Percentiles rank a stretch among this genome's conserved stretches.
Evolutionary conservation across 495 filamentous ascomycete genomes (phyloP).

Genomic region (Trichoderma asperelloides): DNA sequence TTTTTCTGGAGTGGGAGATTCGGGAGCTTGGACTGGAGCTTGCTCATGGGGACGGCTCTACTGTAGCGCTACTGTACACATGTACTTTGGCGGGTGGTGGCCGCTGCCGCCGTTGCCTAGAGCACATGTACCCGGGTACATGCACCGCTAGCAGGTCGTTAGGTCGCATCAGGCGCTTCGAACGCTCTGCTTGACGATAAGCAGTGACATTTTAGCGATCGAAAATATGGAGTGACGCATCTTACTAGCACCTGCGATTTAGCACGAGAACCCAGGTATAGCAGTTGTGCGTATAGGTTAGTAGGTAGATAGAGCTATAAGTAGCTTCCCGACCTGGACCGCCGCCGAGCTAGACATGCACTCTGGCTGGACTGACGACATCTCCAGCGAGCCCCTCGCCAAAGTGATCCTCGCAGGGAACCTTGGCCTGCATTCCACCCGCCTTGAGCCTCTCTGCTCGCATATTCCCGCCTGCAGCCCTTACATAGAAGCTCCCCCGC

Average conservation of each 20-base stretch:
- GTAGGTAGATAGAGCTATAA: neutral
- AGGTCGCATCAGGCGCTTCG: neutral
- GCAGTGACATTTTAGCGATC: neutral
- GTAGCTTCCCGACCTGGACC: neutral
- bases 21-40: neutral
- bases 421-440: neutral
- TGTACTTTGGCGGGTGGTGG: no score
- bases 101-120: neutral
- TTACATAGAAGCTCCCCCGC: conserved; percentile 1
- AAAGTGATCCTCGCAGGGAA: neutral
- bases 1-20: neutral
- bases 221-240: neutral
- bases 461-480: conserved; percentile 5
- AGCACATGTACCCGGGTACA: neutral
- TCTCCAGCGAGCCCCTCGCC: conserved; percentile 4
- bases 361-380: no score
- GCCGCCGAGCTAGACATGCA: no score
- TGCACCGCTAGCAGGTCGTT: neutral
- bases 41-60: no score
- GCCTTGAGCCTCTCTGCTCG: conserved; percentile 3
- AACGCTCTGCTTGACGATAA: neutral
- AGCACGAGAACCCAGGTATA: no score
- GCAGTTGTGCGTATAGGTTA: no score
- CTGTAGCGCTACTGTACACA: no score
- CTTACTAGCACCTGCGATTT: neutral